Percentiles rank a stretch among this genome's conserved stretches.
Evolutionary conservation across 1,284 basidiomycete species (phyloP).

Genomic region (Microbotryum lychnidis-dioicae): DNA sequence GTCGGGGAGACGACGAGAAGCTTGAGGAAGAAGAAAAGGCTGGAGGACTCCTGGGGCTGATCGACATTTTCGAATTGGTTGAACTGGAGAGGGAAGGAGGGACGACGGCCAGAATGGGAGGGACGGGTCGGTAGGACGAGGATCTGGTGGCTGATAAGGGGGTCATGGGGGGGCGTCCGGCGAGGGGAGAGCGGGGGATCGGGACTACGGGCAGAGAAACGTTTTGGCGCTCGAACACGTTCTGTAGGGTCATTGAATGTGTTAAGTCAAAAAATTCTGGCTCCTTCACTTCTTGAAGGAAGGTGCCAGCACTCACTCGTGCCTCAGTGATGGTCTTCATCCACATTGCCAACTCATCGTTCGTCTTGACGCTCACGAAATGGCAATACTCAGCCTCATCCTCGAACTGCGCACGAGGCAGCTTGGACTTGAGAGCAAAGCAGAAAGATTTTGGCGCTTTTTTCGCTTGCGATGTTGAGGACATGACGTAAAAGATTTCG

Average conservation of each 20-base stretch:
- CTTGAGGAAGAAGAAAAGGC: too few relatives aligned
- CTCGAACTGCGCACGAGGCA: conserved; percentile 21
- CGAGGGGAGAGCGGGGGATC: not conserved
- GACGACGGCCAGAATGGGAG: conserved; percentile 6
- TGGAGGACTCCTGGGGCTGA: not conserved
- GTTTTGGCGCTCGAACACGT: conserved; percentile 11
- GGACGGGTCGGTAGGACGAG: conserved; percentile 5
- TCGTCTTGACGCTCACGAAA: conserved; percentile 61
- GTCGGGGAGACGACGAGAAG: not conserved
- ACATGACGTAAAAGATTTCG: conserved; percentile 68
- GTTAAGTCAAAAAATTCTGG: not conserved
- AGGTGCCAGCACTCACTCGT: conserved; percentile 9
- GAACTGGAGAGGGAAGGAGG: not conserved
- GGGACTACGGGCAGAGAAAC: not conserved
- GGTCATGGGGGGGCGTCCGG: not conserved
- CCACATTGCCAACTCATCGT: conserved; percentile 48
- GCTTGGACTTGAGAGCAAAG: conserved; percentile 67
- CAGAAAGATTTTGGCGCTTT: conserved; percentile 68
- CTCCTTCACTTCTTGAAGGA: too few relatives aligned
- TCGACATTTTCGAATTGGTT: not conserved
- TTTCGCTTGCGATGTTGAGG: conserved; percentile 44
- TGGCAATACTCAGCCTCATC: conserved; percentile 63
- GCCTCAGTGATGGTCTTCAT: conserved; percentile 27
- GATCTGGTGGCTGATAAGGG: not conserved
- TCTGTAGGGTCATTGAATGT: not conserved